phyloP scores from a whole-genome alignment of 164 flowering plant genomes.

The Vitis labrusca region DNA sequence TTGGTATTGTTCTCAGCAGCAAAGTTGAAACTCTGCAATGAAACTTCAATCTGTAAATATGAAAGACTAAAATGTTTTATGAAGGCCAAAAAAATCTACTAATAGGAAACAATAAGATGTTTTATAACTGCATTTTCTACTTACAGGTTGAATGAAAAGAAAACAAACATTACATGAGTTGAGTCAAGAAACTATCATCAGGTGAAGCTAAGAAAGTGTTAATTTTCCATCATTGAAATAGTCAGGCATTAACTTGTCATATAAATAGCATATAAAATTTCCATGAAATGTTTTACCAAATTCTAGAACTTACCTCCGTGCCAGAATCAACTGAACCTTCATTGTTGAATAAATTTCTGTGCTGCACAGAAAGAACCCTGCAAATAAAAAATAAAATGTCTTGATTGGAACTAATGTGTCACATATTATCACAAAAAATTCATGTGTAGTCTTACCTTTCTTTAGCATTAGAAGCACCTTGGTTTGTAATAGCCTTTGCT shows the following conservation, averaged over 20 bases:
- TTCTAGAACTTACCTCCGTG: slow-evolving; percentile 33
- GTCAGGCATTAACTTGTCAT: not conserved
- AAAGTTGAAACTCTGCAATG: slow-evolving; percentile 22
- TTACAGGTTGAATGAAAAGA: not conserved
- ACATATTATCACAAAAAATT: not conserved
- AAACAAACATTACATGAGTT: too few relatives aligned
- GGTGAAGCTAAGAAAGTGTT: not conserved
- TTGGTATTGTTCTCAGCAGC: slow-evolving; percentile 7
- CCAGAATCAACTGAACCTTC: slow-evolving; percentile 21
- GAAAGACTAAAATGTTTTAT: not conserved
- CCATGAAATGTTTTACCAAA: not conserved
- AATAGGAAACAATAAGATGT: not conserved
- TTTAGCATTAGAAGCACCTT: slow-evolving; percentile 18
- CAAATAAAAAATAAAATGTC: not conserved
- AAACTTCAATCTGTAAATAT: slow-evolving; percentile 8
- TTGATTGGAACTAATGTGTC: not conserved
- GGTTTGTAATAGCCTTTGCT: slow-evolving; percentile 23
- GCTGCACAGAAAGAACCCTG: slow-evolving; percentile 24
- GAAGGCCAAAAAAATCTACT: not conserved
- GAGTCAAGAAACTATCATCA: too few relatives aligned
- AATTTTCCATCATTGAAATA: not conserved
- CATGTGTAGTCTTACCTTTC: slow-evolving; percentile 38
- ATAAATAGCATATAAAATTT: not conserved
- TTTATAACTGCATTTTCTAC: not conserved
- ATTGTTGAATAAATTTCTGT: slow-evolving; percentile 27